Evolutionary conservation across 2,329 filamentous ascomycete genomes (phyloP).

Genomic region (Coccinonectria pachysandricola): DNA sequence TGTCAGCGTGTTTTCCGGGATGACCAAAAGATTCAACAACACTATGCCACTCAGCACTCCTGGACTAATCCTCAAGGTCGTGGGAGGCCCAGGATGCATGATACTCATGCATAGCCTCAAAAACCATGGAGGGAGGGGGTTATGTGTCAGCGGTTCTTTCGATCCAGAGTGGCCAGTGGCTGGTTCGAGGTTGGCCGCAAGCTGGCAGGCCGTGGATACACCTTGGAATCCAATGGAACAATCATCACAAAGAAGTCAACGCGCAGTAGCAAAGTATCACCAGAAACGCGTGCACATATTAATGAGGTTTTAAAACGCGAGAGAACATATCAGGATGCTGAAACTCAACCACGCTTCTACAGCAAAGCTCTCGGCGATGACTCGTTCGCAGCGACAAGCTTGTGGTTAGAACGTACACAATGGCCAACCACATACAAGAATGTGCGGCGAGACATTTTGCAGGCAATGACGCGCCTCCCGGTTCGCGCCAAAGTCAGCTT

Average conservation of each 20-base stretch:
- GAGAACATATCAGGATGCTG: constrained; percentile 1
- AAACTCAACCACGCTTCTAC: neutral
- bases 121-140: neutral
- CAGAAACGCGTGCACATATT: constrained; percentile 1
- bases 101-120: too few relatives aligned
- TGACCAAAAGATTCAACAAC: too few relatives aligned
- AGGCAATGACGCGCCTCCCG: neutral
- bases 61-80: too few relatives aligned
- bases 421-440: constrained; percentile 3
- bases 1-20: too few relatives aligned
- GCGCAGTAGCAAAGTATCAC: neutral
- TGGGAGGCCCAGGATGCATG: too few relatives aligned
- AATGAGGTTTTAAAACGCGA: constrained; percentile 1
- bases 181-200: constrained; percentile 3
- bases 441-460: constrained; percentile 2
- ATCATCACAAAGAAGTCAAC: neutral
- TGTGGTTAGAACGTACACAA: constrained; percentile 1
- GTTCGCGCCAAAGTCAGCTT: neutral
- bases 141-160: constrained; percentile 2
- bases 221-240: neutral
- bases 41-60: neutral
- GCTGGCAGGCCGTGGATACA: neutral
- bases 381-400: constrained; percentile 1
- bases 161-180: constrained; percentile 1
- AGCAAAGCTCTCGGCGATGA: constrained; percentile 1